Percentiles rank a stretch among this genome's conserved stretches.
phyloP scores from a whole-genome alignment of 306 rosid genomes.

The Cicer judaicum region DNA sequence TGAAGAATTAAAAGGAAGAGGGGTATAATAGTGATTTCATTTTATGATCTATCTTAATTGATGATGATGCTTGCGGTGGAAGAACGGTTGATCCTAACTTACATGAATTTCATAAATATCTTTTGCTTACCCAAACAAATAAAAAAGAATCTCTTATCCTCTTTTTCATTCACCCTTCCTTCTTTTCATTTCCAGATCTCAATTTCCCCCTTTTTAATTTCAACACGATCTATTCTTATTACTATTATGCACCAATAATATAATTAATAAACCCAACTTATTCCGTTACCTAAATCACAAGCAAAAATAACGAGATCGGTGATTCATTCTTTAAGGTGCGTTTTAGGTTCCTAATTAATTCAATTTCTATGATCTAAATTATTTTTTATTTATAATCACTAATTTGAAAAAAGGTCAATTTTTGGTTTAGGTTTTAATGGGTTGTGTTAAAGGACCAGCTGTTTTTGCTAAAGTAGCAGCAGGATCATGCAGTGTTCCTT shows the following conservation, averaged over 20 bases:
- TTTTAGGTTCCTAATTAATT: conserved; percentile 33
- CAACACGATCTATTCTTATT: not conserved
- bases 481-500: conserved; percentile 61
- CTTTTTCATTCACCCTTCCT: conserved; percentile 20
- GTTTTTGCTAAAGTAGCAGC: conserved; percentile 64
- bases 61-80: conserved; percentile 28
- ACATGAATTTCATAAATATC: conserved; percentile 7
- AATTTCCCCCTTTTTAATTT: not conserved
- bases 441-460: conserved; percentile 76
- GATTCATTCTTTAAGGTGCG: conserved; percentile 47
- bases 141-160: conserved; percentile 60
- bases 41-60: not conserved
- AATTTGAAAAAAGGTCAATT: not conserved
- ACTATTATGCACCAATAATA: not conserved
- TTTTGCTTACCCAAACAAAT: not conserved
- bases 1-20: not conserved
- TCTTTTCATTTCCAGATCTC: conserved; percentile 40
- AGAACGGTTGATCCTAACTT: conserved; percentile 2
- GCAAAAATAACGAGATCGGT: conserved; percentile 45
- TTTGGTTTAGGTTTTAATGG: conserved; percentile 59
- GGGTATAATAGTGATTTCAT: conserved; percentile 45
- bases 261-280: not conserved
- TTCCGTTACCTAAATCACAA: not conserved
- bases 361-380: conserved; percentile 3
- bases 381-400: not conserved